Evolutionary conservation across 306 rosid genomes (phyloP).

Genomic region (Fragaria vesca): DNA sequence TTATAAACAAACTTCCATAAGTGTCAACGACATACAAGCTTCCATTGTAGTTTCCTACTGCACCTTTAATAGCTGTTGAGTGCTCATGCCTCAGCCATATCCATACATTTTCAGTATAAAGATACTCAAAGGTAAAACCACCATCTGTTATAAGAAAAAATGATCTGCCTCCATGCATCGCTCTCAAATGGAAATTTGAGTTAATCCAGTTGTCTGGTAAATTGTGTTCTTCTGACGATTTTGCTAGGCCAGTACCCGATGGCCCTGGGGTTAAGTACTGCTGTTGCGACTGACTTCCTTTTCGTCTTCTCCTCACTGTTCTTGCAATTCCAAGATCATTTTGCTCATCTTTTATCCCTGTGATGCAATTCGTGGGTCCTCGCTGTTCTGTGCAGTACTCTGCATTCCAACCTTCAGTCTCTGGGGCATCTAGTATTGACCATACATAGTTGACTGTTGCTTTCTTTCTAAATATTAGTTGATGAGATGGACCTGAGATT

Average conservation of each 20-base stretch:
- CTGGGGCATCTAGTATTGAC: conserved; percentile 80
- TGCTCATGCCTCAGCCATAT: conserved; percentile 89
- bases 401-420: conserved; percentile 95
- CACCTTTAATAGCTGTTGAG: conserved; percentile 62
- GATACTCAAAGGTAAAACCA: conserved; percentile 72
- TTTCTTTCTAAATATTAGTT: conserved; percentile 49
- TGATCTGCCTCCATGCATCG: conserved; percentile 75
- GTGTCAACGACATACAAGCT: conserved; percentile 69
- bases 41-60: conserved; percentile 84
- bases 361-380: conserved; percentile 74
- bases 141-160: conserved; percentile 64
- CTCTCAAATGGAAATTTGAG: conserved; percentile 60
- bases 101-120: conserved; percentile 72
- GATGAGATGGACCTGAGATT: conserved; percentile 60
- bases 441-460: conserved; percentile 56
- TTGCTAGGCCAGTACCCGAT: conserved; percentile 20
- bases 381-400: conserved; percentile 83
- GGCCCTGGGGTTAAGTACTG: conserved; percentile 48
- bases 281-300: conserved; percentile 59
- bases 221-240: conserved; percentile 42
- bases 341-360: conserved; percentile 67
- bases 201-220: conserved; percentile 55
- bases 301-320: conserved; percentile 52
- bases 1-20: conserved; percentile 66
- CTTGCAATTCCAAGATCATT: conserved; percentile 47